A percentile compares a stretch with the other conserved stretches of the same genome.
Evolutionary conservation across 2,329 filamentous ascomycete genomes (phyloP).

Genomic region (Tolypocladium album): DNA sequence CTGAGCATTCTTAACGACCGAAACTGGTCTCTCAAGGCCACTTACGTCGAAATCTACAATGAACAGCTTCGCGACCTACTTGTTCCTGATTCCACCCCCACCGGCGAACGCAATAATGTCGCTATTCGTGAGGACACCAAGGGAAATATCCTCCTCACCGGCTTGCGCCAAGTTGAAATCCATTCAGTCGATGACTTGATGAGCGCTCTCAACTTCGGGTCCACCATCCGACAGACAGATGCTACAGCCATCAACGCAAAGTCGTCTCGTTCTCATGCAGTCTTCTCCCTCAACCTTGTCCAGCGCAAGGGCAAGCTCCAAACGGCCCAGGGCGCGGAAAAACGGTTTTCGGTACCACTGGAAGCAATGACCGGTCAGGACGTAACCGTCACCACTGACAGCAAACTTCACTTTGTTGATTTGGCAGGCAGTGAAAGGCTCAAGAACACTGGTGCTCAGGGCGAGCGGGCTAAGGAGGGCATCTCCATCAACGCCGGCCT

Average conservation of each 20-base stretch:
- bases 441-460: constrained; percentile 94
- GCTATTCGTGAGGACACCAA: constrained; percentile 90
- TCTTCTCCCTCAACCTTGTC: constrained; percentile 89
- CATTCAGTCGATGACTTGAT: constrained; percentile 88
- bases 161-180: constrained; percentile 76
- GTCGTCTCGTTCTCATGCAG: constrained; percentile 92
- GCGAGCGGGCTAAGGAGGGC: constrained; percentile 87
- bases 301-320: constrained; percentile 61
- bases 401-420: constrained; percentile 98
- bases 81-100: constrained; percentile 60
- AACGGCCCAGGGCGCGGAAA: constrained; percentile 52
- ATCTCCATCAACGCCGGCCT: constrained; percentile 97
- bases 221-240: constrained; percentile 89
- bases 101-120: constrained; percentile 65
- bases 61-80: constrained; percentile 88
- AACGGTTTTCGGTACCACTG: constrained; percentile 75
- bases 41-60: constrained; percentile 97
- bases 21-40: constrained; percentile 85
- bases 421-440: constrained; percentile 90
- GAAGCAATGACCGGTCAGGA: constrained; percentile 62
- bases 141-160: constrained; percentile 88
- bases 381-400: constrained; percentile 75
- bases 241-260: constrained; percentile 95
- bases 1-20: constrained; percentile 49
- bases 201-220: constrained; percentile 82